A percentile compares a stretch with the other conserved stretches of the same genome.
Evolutionary conservation across 2,329 filamentous ascomycete species (phyloP).

Genomic region (Colletotrichum cordylinicola): DNA sequence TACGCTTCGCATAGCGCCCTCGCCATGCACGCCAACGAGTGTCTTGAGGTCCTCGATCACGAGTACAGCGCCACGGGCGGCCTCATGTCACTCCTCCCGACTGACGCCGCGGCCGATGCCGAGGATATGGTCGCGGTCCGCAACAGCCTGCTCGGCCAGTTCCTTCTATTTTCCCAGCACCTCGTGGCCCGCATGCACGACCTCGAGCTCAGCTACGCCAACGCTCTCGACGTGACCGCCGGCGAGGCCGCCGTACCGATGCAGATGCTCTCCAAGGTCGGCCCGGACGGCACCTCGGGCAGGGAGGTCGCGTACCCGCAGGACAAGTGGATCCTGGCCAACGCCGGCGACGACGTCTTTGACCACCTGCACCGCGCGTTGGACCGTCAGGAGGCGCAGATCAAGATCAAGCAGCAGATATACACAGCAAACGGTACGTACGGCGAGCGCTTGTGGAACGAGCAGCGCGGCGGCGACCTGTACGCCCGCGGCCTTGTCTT

Average conservation of each 20-base stretch:
- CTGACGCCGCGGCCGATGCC: constrained; percentile 36
- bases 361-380: constrained; percentile 51
- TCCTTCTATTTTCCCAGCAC: constrained; percentile 59
- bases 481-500: constrained; percentile 51
- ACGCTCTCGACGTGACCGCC: constrained; percentile 54
- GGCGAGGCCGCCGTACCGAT: constrained; percentile 55
- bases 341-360: constrained; percentile 58
- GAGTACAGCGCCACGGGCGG: constrained; percentile 62
- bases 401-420: constrained; percentile 37
- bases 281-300: constrained; percentile 57
- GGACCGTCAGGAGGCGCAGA: constrained; percentile 49
- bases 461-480: constrained; percentile 31
- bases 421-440: constrained; percentile 43
- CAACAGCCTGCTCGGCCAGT: constrained; percentile 61
- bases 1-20: constrained; percentile 55
- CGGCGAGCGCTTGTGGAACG: constrained; percentile 42
- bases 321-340: constrained; percentile 61
- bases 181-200: constrained; percentile 62
- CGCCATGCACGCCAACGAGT: constrained; percentile 63
- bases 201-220: constrained; percentile 59
- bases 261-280: constrained; percentile 58
- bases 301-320: constrained; percentile 61
- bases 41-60: constrained; percentile 65
- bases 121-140: constrained; percentile 48
- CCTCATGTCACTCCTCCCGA: constrained; percentile 59